Evolutionary conservation across 108 stramenopile genomes (phyloP), one percentile per base, ranked within the genome.

Genomic region (Phaeodactylum tricornutum): DNA sequence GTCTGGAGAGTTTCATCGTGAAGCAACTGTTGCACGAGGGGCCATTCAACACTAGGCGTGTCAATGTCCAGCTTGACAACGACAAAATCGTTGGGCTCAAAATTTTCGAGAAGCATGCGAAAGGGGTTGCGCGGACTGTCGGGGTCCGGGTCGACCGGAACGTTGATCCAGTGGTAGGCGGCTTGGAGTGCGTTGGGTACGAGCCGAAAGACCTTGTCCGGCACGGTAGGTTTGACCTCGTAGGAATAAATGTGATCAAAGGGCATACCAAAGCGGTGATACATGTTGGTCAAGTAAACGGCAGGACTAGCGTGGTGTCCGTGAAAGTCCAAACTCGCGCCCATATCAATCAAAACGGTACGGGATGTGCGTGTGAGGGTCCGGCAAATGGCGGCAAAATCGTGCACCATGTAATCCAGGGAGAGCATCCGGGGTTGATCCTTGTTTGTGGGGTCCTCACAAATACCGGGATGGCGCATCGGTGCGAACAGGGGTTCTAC

Each of bases 61-160:
- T 84, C 83, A 49, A 84, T 72, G 44, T 84, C 83, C 3, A 84
- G 47, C 44, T 80, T 84, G 28, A 83, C 61, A 22, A 83, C 69
- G 31, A 83, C 48, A 42, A 83, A 67, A 36, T 77, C 76, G 53
- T 79, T 70, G 17, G 51, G 40, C 8, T 53, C 48, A 49, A 68
- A 72, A 0, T 53, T 28, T 19, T 64, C 28, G 0, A 66, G 12
- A n/a, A 80, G 58, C 17, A 55, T 59, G n/a, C 66, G 29, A 1
- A 79, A 43, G 7, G 83, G 83, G 56, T 84, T 77, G 19, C 48
- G 20, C 24, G 64, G 43, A 29, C 33, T 37, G 1, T 50, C 50
- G 15, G 27, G 24, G 8, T 57, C 29, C 3, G 55, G 21, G 42
- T 38, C 36, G 2, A 77, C 67, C 5, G 63, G 63, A 14, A 73